These are phyloP conservation scores for Antrodiella citrinella DNA, from an alignment of 768 basidiomycete genomes.

Conservation along the genomic window DNA sequence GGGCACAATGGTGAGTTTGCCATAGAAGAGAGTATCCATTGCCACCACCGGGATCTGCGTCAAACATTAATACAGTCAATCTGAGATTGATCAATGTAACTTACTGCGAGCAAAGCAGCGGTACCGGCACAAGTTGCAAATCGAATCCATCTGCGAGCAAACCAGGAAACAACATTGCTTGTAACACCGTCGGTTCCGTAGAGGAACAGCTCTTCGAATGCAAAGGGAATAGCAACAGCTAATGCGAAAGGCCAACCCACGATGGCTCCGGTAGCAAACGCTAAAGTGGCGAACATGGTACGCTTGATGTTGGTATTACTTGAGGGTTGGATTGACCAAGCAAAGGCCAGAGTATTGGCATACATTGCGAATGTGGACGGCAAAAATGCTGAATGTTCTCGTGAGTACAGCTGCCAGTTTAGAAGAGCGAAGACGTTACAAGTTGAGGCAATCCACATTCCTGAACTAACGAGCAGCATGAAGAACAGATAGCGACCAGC, in stretches of 20 bases:
- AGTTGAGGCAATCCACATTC: slow-evolving; percentile 90
- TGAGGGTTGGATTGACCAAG: slow-evolving; percentile 56
- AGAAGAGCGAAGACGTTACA: slow-evolving; percentile 32
- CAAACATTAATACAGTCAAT: too few relatives aligned
- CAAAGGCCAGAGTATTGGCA: slow-evolving; percentile 68
- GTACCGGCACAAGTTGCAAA: slow-evolving; percentile 44
- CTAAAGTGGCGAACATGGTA: slow-evolving; percentile 55
- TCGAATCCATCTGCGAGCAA: slow-evolving; percentile 50
- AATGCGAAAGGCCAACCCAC: slow-evolving; percentile 98
- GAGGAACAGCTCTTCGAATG: slow-evolving; percentile 83
- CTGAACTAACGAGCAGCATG: slow-evolving; percentile 75
- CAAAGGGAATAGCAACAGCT: slow-evolving; percentile 80
- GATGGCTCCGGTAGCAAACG: slow-evolving; percentile 76
- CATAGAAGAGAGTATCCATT: slow-evolving; percentile 85
- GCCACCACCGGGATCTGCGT: slow-evolving; percentile 75
- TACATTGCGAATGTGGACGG: slow-evolving; percentile 97
- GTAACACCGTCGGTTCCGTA: slow-evolving; percentile 60
- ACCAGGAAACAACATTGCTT: slow-evolving; percentile 43
- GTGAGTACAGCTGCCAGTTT: slow-evolving; percentile 11
- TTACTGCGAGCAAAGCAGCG: slow-evolving; percentile 58
- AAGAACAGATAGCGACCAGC: slow-evolving; percentile 94
- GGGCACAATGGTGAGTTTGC: slow-evolving; percentile 68
- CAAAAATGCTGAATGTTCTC: slow-evolving; percentile 78
- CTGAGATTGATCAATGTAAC: too few relatives aligned
- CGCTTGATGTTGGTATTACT: slow-evolving; percentile 43